Evolutionary conservation across 2,329 filamentous ascomycete species (phyloP), one percentile per base, ranked within the genome.

Genomic region (Ophiostoma montium): DNA sequence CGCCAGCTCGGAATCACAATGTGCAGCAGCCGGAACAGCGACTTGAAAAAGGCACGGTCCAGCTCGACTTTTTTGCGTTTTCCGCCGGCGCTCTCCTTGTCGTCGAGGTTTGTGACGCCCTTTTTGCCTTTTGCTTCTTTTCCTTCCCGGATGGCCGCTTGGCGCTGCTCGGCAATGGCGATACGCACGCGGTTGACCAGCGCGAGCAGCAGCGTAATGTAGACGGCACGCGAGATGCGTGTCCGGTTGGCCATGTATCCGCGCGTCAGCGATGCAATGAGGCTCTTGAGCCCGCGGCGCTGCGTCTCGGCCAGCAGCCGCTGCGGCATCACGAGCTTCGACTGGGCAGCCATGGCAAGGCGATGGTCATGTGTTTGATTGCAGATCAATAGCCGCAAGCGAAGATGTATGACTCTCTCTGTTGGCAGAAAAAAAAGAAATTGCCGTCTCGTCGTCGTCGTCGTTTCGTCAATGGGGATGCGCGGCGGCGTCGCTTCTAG

Each of bases 1-100:
- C 77, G 76, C 82, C 86, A 94, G 43, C 88, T 84, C 0, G 92
- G 92, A 54, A 98, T 82, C 44, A 94, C 88, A 60, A 98, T 94
- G 63, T 74, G 80, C 56, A 95, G 63, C 59, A 98, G 67, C 35
- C 82, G 74, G 56, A 92, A 69, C 57, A 98, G 66, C 53, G 82
- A 87, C 56, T 80, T 79, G 63, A 79, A 77, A 66, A 80, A 80
- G 54, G 95, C 90, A 59, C 87, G 76, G 63, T 98, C 94, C 57
- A 98, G 70, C 67, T 94, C 90, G 49, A 95, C 89, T 67, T 86
- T 90, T 68, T 86, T 87, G 60, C 76, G 76, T 55, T 69, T 71
- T 50, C 36, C 43, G 12, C 33, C 19, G 23, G 19, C 16, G 12
- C 16, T 19, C 12, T 44, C 30, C 16, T 31, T 15, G 15, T 51